Base-by-base conservation (phyloP, 306 rosid species). In the Gastrolobium villosum region DNA sequence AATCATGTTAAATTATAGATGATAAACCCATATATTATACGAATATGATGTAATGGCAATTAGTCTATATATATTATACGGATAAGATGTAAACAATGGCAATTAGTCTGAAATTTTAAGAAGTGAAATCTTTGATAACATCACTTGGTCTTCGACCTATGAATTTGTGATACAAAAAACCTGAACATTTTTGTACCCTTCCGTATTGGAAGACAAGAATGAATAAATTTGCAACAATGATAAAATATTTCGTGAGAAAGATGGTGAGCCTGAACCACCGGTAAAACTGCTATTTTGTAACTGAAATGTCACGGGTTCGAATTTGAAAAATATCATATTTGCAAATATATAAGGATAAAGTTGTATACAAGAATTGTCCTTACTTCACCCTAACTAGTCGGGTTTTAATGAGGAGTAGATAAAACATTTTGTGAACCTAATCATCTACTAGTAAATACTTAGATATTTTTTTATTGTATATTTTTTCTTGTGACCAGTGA, bases 91-190 rank as follows among this genome's bases (percentile, higher is more conserved):
- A 35, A 30, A 43, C 74, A 14, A 74, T 63, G 72, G 55, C 79
- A 72, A 60, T 40, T 26, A 65, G 77, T 79, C 79, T 69, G 76
- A 84, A 65, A 84, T 45, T 82, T 85, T 85, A 79, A 79, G 80
- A 86, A 57, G 34, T 55, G 35, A 71, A 64, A 70, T 64, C 87
- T 74, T 86, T 70, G 86, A 80, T 68, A 84, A 61, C 61, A 84
- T 84, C 88, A 62, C 68, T 68, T 45, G 10, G 11, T 40, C 60
- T 74, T 67, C 50, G 37, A 83, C 88, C 86, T 69, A 79, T 76
- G 71, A 59, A 30, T 37, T 65, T 28, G 53, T 48, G 83, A 75
- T 84, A 71, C 66, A 65, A 72, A 61, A 37, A 62, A 40, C 30
- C 54, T 7, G 50, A 80, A 71, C 39, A 56, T 28, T 70, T 26